phyloP scores from a whole-genome alignment of 202 grass and related monocot genomes.

The Digitaria exilis region DNA sequence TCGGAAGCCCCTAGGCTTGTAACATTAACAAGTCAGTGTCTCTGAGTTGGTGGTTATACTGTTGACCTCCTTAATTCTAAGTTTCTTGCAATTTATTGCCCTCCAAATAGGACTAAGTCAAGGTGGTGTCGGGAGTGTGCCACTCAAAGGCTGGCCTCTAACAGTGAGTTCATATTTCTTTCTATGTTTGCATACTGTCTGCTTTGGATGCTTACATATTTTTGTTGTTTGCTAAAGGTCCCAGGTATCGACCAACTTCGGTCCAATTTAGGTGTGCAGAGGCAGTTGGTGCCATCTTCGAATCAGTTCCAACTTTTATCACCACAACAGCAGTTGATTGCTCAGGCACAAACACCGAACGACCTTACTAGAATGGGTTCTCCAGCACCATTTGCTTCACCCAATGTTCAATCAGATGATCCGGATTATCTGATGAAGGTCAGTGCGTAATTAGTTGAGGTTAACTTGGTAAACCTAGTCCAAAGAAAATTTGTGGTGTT shows the following conservation, averaged over 20 bases:
- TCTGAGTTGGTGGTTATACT: neutral
- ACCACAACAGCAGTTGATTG: constrained; percentile 71
- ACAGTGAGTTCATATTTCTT: constrained; percentile 59
- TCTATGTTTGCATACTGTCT: constrained; percentile 29
- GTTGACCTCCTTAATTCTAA: neutral
- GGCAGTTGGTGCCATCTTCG: constrained; percentile 70
- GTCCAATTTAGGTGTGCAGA: constrained; percentile 77
- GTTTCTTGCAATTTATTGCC: constrained; percentile 37
- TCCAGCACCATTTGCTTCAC: constrained; percentile 71
- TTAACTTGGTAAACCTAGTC: constrained; percentile 17
- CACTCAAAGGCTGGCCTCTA: constrained; percentile 88
- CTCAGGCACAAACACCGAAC: constrained; percentile 79
- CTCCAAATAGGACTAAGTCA: constrained; percentile 69
- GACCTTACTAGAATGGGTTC: constrained; percentile 74
- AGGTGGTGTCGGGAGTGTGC: constrained; percentile 78
- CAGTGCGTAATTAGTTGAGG: constrained; percentile 22
- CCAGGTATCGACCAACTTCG: constrained; percentile 88
- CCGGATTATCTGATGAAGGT: constrained; percentile 67
- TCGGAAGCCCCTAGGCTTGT: neutral
- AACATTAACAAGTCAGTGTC: neutral
- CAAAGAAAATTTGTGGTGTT: constrained; percentile 22
- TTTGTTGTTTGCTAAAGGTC: constrained; percentile 52
- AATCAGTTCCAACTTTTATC: constrained; percentile 93
- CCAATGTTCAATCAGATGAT: constrained; percentile 66
- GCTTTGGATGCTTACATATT: constrained; percentile 38